Conservation (phyloP, 176 grass and related monocot species). For the Cenchrus purpureus region DNA sequence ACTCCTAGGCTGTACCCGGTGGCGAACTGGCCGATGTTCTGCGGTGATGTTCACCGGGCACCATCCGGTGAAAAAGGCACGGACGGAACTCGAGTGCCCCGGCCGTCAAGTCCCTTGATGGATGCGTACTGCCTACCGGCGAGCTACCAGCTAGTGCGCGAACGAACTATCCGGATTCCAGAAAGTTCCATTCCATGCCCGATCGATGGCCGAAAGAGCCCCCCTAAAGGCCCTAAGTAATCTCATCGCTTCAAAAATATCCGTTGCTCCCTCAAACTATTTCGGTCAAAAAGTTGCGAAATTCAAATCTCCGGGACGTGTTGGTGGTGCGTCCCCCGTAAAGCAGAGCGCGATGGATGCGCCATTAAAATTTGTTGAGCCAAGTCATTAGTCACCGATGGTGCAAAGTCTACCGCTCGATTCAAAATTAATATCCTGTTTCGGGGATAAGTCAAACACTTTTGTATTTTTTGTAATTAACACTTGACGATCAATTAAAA, state of each 20-base stretch:
- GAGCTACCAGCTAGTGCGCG: slow-evolving; percentile 1
- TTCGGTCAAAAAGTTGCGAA: background rate
- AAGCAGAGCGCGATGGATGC: background rate
- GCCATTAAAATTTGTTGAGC: background rate
- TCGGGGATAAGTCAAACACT: background rate
- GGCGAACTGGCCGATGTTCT: slow-evolving; percentile 6
- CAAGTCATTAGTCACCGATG: background rate
- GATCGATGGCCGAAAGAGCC: slow-evolving; percentile 30
- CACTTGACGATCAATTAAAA: background rate
- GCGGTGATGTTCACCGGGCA: background rate
- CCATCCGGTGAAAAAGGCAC: slow-evolving; percentile 18
- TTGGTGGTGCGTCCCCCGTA: background rate
- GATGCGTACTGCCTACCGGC: background rate
- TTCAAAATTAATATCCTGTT: background rate
- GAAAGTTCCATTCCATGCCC: slow-evolving; percentile 43
- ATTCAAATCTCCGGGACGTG: background rate
- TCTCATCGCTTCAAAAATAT: background rate
- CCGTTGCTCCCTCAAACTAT: background rate
- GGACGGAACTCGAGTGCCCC: background rate
- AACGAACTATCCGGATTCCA: slow-evolving; percentile 38
- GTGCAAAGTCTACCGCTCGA: background rate
- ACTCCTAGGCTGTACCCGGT: background rate
- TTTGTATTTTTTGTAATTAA: background rate
- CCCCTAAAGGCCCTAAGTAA: background rate
- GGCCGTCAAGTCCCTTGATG: background rate